Evolutionary conservation across 2,329 filamentous ascomycete species (phyloP).

Genomic region (Arthroderma sp.): DNA sequence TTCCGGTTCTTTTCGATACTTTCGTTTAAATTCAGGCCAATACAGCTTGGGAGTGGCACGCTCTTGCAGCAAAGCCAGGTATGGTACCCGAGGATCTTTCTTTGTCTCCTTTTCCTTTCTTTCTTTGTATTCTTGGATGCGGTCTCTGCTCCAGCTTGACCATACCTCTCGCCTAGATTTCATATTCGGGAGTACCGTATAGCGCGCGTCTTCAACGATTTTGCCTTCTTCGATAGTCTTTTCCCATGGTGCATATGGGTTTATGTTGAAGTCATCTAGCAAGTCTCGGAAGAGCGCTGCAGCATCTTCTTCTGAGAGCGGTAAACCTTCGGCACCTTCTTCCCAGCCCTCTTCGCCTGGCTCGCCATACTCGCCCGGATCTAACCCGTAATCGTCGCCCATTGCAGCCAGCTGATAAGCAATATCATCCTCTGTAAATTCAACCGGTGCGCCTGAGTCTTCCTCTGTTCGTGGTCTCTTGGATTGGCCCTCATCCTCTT

Average conservation of each 20-base stretch:
- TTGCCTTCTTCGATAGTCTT: constrained; percentile 70
- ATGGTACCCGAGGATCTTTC: constrained; percentile 69
- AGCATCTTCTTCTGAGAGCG: constrained; percentile 62
- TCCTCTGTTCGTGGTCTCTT: constrained; percentile 41
- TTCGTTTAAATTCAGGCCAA: constrained; percentile 93
- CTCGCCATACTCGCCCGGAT: constrained; percentile 63
- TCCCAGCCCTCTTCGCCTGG: constrained; percentile 37
- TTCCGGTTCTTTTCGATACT: constrained; percentile 65
- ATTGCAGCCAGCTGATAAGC: constrained; percentile 82
- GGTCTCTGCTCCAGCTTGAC: constrained; percentile 68
- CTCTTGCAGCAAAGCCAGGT: constrained; percentile 65
- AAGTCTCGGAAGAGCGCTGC: constrained; percentile 70
- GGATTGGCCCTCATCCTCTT: constrained; percentile 35
- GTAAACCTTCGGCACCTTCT: constrained; percentile 55
- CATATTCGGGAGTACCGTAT: constrained; percentile 70
- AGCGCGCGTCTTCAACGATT: constrained; percentile 74
- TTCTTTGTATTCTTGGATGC: constrained; percentile 59
- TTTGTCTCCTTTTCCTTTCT: constrained; percentile 63
- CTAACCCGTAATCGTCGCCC: constrained; percentile 70
- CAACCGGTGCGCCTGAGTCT: constrained; percentile 42
- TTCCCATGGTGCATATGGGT: constrained; percentile 84
- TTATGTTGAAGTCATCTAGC: constrained; percentile 68
- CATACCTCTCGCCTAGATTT: constrained; percentile 69
- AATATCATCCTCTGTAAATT: constrained; percentile 91
- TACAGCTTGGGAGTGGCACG: constrained; percentile 84